Evolutionary conservation across 1,284 basidiomycete species (phyloP), one percentile per base, ranked within the genome.

Genomic region (Moniliophthora roreri): DNA sequence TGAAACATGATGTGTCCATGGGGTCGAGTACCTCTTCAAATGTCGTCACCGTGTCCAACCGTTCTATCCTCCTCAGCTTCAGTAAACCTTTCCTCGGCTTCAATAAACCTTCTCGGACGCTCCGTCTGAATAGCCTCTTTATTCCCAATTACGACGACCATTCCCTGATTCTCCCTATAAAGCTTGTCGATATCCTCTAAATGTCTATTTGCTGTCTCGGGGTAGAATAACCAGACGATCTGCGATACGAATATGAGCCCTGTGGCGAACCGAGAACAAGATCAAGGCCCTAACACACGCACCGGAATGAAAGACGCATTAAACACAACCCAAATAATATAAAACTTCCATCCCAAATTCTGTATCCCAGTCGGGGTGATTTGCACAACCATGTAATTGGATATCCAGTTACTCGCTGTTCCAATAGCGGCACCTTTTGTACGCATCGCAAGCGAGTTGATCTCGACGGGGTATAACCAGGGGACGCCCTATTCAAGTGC

Each of bases 391-490:
- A 76, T 71, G 60, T 83, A 85, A 64, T 85, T 85, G 57, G 82
- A 84, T 47, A 84, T 80, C 84, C 82, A 87, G 62, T 85, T 87
- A 16, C 79, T 81, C 16, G 84, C 85, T 1, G 86, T 88, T 18
- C 78, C 81, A 36, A 89, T 64, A 3, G 85, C 86, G 50, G 86
- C 87, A 11, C 85, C 85, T 32, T 84, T 85, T 0, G 84, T 82
- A 21, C 85, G 75, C 69, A 87, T 85, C 0, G 80, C 74, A 10
- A 87, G 66, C 37, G 78, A 78, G 51, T 83, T 81, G 51, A 87
- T 83, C 62, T 86, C 84, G 1, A 82, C 82, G 11, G 84, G 82
- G 65, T 83, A 83, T 40, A 86, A 66, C 82, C 83, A 85, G 1
- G 85, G 84, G 61, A 88, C 84, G 26, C 84, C 84, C 64, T 77